Evolutionary conservation across 139 green algal species (phyloP), one percentile per base, ranked within the genome.

Genomic region (Chlorella sp.): DNA sequence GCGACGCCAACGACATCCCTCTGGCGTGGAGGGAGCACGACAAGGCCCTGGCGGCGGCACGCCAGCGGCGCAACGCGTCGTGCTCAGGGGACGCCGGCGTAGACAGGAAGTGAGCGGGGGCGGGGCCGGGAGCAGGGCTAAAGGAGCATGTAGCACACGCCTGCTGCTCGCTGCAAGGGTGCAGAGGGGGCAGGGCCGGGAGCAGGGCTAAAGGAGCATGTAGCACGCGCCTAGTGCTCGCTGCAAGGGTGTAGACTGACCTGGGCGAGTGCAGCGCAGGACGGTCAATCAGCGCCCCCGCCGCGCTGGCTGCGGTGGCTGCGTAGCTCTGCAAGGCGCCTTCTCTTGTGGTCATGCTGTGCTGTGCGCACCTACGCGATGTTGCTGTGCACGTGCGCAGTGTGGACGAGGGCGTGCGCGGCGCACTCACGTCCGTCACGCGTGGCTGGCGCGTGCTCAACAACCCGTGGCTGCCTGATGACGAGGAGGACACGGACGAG

Each of bases 381-480:
- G 42, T 55, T 55, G 42, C 42, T 55, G 42, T 55, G 10, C 10
- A 55, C 42, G 42, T 55, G 49, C 26, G 31, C 49, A 73, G 68
- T 22, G 49, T 65, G 49, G 68, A 65, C 49, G 29, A 26, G 30
- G 68, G 49, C 10, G 49, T 66, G 30, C 3, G 3, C 2, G 10
- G 50, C 68, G 34, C 29, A 10, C 50, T 64, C 20, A 29, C 68
- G 2, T 29, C 29, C 27, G 59, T 65, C 30, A 29, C 31, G 2
- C n/a, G n/a, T n/a, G 85, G 88, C 33, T 96, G 91, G 90, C 71
- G 87, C 20, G 92, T 90, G 0, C 88, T 92, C 70, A 88, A 93
- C 84, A 98, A 98, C 80, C 94, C 94, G 3, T 98, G 94, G 94
- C 94, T 97, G 87, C 79, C 83, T 2, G 89, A 95, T 49, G 84